Evolutionary conservation across 1,139 yeast species (phyloP), one percentile per base, ranked within the genome.

Genomic region (Torulaspora pretoriensis): DNA sequence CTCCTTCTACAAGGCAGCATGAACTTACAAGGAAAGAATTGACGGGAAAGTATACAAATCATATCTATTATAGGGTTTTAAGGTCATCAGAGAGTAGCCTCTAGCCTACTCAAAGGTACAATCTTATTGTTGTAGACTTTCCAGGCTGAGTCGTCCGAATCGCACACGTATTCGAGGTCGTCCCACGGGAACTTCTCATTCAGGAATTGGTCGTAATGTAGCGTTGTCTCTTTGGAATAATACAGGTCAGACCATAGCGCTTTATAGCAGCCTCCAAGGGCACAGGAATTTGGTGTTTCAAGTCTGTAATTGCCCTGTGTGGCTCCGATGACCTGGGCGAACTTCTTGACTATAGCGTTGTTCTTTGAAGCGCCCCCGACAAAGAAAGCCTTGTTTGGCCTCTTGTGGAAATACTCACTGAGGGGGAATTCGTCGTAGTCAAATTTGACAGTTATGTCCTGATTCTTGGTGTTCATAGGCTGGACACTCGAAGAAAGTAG

Each of bases 311-410:
- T 80, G 2, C 92, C 94, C 14, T 75, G 69, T 2, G 59, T 49
- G 8, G 78, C 74, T 3, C 90, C 89, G 32, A 89, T 66, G 6
- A 89, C 81, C 10, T 82, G 72, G 3, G 90, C 80, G 73, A 86
- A 82, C 48, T 79, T 82, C 22, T 67, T 63, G 36, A 88, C 80
- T 41, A 89, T 82, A 24, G 87, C 77, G 26, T 63, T 52, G 64
- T 89, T 89, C 43, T 78, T 77, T 12, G 94, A 82, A 1, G 90
- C 89, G 14, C 97, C 97, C 12, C 97, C 97, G 22, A 88, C 97
- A 59, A 77, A 87, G 62, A 79, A 87, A 12, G 84, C 78, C 50
- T 80, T 78, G 45, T 80, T 75, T 4, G 96, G 96, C 50, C 82
- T 67, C 35, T 61, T 66, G 12, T 54, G 52, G n/a, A 59, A 50